Evolutionary conservation across 2,329 filamentous ascomycete genomes (phyloP).

Genomic region (Triangularia setosa): DNA sequence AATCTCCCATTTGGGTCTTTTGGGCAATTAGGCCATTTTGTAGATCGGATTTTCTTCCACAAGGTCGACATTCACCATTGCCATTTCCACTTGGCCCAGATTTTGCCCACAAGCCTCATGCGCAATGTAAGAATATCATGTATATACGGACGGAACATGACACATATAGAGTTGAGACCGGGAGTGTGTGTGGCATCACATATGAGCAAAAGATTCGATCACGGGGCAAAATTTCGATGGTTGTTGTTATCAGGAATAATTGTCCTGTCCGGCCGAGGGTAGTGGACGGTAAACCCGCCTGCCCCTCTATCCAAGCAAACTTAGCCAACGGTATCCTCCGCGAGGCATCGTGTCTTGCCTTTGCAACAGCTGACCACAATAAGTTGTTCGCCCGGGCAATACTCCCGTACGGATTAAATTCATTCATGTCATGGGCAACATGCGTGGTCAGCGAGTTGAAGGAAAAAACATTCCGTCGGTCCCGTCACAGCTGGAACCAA

Average conservation of each 20-base stretch:
- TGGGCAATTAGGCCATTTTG: background rate
- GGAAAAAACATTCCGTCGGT: background rate
- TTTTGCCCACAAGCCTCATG: background rate
- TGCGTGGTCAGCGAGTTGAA: background rate
- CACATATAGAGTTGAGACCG: background rate
- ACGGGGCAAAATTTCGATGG: constrained; percentile 27
- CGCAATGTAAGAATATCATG: background rate
- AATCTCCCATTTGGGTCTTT: background rate
- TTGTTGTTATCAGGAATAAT: background rate
- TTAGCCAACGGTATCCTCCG: background rate
- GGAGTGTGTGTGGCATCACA: constrained; percentile 1
- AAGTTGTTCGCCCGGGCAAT: no score
- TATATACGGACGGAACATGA: background rate
- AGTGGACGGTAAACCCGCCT: background rate
- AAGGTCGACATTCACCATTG: background rate
- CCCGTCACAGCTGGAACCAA: background rate
- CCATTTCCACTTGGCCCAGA: background rate
- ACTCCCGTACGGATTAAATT: background rate
- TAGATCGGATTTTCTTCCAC: background rate
- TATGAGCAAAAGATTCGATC: constrained; percentile 23
- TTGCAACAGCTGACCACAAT: background rate
- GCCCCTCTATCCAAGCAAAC: background rate
- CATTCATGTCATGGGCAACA: background rate
- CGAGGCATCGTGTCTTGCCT: background rate
- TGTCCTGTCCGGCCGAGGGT: background rate